Evolutionary conservation across 768 basidiomycete species (phyloP).

Genomic region (Suillus bovinus): DNA sequence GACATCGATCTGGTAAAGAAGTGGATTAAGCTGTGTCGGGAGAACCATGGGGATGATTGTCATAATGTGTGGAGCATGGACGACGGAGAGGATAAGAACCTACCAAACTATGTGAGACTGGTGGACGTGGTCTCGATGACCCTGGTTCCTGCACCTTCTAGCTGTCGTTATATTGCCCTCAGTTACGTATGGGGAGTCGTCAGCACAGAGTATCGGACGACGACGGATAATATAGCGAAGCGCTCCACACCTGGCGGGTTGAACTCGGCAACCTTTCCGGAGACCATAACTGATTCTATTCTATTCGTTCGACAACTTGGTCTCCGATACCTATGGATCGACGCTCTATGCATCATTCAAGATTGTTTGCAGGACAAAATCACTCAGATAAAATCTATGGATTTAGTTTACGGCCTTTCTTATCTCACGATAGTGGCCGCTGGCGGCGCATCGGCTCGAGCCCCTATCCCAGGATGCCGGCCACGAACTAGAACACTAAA

Average conservation of each 20-base stretch:
- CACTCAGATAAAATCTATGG: slow-evolving; percentile 12
- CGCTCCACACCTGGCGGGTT: slow-evolving; percentile 1
- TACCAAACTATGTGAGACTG: slow-evolving; percentile 7
- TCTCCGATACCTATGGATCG: slow-evolving; percentile 13
- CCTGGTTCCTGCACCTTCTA: slow-evolving; percentile 4
- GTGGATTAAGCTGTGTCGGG: slow-evolving; percentile 7
- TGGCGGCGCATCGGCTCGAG: background rate
- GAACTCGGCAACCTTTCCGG: slow-evolving; percentile 1
- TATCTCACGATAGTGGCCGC: slow-evolving; percentile 11
- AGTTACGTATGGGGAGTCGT: slow-evolving; percentile 12
- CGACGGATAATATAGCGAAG: slow-evolving; percentile 2
- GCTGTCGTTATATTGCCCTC: slow-evolving; percentile 10
- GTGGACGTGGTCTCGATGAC: slow-evolving; percentile 8
- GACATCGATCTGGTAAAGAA: slow-evolving; percentile 10
- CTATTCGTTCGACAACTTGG: slow-evolving; percentile 7
- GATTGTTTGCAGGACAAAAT: slow-evolving; percentile 4
- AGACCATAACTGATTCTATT: slow-evolving; percentile 12
- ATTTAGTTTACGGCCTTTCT: slow-evolving; percentile 8
- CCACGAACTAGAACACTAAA: background rate
- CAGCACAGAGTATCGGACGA: slow-evolving; percentile 10
- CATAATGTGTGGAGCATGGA: slow-evolving; percentile 5
- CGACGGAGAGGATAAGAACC: background rate
- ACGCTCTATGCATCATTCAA: slow-evolving; percentile 16
- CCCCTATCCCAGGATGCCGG: slow-evolving; percentile 1
- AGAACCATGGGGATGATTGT: slow-evolving; percentile 3